Evolutionary conservation across 1,284 basidiomycete genomes (phyloP).

Genomic region (Phellinidium pouzarii): DNA sequence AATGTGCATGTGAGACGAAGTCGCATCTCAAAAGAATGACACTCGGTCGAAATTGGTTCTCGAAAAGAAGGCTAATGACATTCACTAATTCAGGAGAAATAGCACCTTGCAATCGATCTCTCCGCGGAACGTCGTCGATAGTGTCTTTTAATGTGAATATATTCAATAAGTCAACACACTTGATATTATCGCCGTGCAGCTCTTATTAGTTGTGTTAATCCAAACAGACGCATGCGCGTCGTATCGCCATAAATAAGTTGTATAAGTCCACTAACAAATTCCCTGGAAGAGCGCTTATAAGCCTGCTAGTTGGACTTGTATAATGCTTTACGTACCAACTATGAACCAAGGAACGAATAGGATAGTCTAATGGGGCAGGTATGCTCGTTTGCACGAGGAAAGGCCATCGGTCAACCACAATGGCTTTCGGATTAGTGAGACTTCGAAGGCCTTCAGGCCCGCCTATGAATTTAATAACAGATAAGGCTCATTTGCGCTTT

Average conservation of each 20-base stretch:
- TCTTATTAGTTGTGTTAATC: constrained; percentile 34
- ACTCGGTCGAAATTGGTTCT: too few species aligned
- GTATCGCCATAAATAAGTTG: constrained; percentile 69
- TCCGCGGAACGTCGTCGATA: background rate
- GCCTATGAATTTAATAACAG: constrained; percentile 35
- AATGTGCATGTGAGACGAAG: background rate
- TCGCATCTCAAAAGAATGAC: too few species aligned
- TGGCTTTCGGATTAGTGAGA: constrained; percentile 82
- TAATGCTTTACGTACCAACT: constrained; percentile 63
- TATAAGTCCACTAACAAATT: constrained; percentile 70
- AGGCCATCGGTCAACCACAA: constrained; percentile 83
- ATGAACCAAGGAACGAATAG: constrained; percentile 69
- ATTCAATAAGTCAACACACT: background rate
- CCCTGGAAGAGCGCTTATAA: constrained; percentile 40
- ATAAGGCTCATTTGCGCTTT: constrained; percentile 18
- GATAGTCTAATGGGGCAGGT: constrained; percentile 82
- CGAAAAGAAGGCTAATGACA: background rate
- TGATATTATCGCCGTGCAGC: constrained; percentile 20
- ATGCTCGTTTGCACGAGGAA: constrained; percentile 78
- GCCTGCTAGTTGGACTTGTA: constrained; percentile 16
- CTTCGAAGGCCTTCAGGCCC: constrained; percentile 89
- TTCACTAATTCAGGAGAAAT: background rate
- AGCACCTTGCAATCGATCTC: background rate
- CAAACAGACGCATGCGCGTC: constrained; percentile 55
- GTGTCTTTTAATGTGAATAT: background rate